Evolutionary conservation across 805 yeast genomes (phyloP).

Genomic region (Suhomyces sp.): DNA sequence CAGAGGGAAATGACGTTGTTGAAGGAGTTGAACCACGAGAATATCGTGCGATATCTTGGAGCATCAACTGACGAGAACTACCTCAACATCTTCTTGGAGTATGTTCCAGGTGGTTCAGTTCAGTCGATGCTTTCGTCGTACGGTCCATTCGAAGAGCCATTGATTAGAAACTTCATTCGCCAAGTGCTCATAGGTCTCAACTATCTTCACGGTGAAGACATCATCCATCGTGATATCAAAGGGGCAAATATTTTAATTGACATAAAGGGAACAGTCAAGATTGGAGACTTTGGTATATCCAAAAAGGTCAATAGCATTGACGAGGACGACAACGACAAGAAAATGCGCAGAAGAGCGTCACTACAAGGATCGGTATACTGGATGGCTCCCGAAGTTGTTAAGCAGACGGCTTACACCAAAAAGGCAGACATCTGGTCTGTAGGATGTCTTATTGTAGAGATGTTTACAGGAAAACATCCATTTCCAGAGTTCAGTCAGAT

Average conservation of each 20-base stretch:
- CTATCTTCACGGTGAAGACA: constrained; percentile 70
- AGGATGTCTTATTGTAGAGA: constrained; percentile 90
- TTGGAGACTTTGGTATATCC: constrained; percentile 85
- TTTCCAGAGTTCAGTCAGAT: constrained; percentile 92
- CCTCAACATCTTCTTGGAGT: constrained; percentile 68
- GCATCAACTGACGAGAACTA: constrained; percentile 70
- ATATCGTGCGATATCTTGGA: constrained; percentile 90
- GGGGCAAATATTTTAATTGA: constrained; percentile 86
- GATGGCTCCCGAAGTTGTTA: constrained; percentile 99
- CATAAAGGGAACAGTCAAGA: constrained; percentile 75
- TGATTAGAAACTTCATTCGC: constrained; percentile 65
- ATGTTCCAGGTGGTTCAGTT: constrained; percentile 46
- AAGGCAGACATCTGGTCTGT: constrained; percentile 98
- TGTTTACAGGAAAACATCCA: constrained; percentile 96
- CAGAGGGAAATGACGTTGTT: constrained; percentile 78
- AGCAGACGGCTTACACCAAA: constrained; percentile 84
- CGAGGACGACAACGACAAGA: constrained; percentile 21
- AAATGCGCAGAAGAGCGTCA: constrained; percentile 62
- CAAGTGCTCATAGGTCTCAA: constrained; percentile 75
- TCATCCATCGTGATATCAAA: constrained; percentile 83
- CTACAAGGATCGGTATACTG: constrained; percentile 92
- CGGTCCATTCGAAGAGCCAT: constrained; percentile 78
- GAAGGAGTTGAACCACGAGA: constrained; percentile 80
- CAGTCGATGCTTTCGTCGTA: constrained; percentile 68
- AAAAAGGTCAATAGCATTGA: constrained; percentile 28